Evolutionary conservation across 1,284 basidiomycete species (phyloP).

Genomic region (Chiua sp.): DNA sequence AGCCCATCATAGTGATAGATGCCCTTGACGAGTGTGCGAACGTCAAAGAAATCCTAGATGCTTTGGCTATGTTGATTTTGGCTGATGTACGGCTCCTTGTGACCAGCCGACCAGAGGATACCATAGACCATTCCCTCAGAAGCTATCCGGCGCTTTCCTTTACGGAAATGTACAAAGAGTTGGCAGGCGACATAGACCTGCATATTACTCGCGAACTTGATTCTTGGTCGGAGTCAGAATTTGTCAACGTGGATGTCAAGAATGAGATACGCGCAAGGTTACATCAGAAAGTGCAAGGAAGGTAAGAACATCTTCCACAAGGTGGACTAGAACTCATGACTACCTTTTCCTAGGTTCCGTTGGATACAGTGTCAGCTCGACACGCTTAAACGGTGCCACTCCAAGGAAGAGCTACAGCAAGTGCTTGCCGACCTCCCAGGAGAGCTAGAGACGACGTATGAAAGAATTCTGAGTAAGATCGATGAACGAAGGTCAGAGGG

Average conservation of each 20-base stretch:
- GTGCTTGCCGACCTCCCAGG: not conserved
- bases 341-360: not conserved
- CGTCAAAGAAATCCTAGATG: not conserved
- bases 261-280: not conserved
- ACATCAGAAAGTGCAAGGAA: not conserved
- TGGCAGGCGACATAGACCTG: not conserved
- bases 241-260: not conserved
- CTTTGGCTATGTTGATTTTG: not conserved
- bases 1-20: not conserved
- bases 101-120: not conserved
- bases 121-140: not conserved
- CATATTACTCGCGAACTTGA: not conserved
- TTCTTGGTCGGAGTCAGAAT: not conserved
- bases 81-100: not conserved
- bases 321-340: not conserved
- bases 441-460: not conserved
- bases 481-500: slow-evolving; percentile 5
- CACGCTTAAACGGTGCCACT: not conserved
- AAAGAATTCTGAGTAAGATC: not conserved
- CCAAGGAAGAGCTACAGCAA: not conserved
- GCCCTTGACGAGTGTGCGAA: not conserved
- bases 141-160: not conserved
- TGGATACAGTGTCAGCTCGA: slow-evolving; percentile 3
- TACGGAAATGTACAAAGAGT: not conserved
- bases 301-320: not conserved